Conservation (phyloP, 2,329 filamentous ascomycete species). For the Sarocladium brachiariae region DNA sequence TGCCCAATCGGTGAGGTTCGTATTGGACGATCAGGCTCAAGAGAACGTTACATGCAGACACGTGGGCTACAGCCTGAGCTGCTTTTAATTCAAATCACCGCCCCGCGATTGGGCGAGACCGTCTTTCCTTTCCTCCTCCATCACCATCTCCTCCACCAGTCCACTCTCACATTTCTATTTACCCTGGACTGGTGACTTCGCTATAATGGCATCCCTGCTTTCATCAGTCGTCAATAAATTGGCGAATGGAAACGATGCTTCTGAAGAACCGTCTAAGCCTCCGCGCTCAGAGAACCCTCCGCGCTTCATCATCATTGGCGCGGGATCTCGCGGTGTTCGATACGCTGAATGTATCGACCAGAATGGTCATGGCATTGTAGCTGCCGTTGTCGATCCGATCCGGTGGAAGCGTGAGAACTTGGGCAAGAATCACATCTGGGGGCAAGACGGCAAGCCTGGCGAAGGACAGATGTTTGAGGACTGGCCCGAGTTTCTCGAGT, state of each 20-base stretch:
- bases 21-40: too few relatives aligned
- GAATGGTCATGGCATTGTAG: slow-evolving; percentile 61
- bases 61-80: too few relatives aligned
- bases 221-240: slow-evolving; percentile 18
- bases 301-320: slow-evolving; percentile 73
- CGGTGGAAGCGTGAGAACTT: slow-evolving; percentile 68
- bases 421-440: slow-evolving; percentile 69
- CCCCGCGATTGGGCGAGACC: background rate
- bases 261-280: slow-evolving; percentile 29
- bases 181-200: too few relatives aligned
- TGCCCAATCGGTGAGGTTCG: too few relatives aligned
- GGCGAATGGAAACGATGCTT: slow-evolving; percentile 1
- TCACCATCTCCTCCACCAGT: background rate
- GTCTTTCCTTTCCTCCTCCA: background rate
- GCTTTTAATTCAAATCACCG: slow-evolving; percentile 1
- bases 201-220: slow-evolving; percentile 17
- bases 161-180: too few relatives aligned
- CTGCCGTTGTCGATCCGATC: slow-evolving; percentile 75
- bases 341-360: slow-evolving; percentile 65
- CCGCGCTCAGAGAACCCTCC: slow-evolving; percentile 44
- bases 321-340: slow-evolving; percentile 68
- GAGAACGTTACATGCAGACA: too few relatives aligned
- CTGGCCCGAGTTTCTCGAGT: slow-evolving; percentile 72
- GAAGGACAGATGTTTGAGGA: slow-evolving; percentile 63
- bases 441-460: slow-evolving; percentile 31